A percentile compares a stretch with the other conserved stretches of the same genome.
Conservation (phyloP, 2,329 filamentous ascomycete species). For the Fusarium sp. region DNA sequence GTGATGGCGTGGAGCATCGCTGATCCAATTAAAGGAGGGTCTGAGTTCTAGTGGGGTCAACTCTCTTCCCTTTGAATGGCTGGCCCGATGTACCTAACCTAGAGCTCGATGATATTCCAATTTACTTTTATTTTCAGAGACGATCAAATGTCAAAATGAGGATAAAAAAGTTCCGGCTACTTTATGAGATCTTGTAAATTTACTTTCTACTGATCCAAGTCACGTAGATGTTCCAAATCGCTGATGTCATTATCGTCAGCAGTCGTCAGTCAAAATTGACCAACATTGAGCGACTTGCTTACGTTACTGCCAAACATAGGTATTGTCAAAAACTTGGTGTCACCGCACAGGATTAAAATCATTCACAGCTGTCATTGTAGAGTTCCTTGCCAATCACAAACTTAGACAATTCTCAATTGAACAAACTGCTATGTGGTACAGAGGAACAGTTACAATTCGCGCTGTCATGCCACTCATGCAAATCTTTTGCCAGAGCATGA, state of each 20-base stretch:
- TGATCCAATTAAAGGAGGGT: background rate
- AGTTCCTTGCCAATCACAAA: too few relatives aligned
- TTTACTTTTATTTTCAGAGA: background rate
- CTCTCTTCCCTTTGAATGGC: background rate
- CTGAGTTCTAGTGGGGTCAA: background rate
- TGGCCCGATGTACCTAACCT: background rate
- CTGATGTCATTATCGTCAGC: fast-evolving
- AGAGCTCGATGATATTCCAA: background rate
- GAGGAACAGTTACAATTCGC: background rate
- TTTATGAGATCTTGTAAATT: fast-evolving
- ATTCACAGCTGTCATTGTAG: too few relatives aligned
- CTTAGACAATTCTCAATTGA: fast-evolving
- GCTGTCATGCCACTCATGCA: background rate
- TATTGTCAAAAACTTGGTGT: too few relatives aligned
- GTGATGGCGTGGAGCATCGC: background rate
- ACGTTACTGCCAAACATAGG: too few relatives aligned
- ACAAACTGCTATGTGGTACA: background rate
- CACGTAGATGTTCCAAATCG: fast-evolving
- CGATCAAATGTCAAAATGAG: background rate
- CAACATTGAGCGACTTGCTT: too few relatives aligned
- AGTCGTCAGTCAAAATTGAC: too few relatives aligned
- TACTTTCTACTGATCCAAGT: fast-evolving
- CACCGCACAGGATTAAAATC: too few relatives aligned
- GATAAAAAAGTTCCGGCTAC: fast-evolving
- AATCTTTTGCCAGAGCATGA: too few relatives aligned